Conservation (phyloP, 345 rosid species). For the Populus ilicifolia region DNA sequence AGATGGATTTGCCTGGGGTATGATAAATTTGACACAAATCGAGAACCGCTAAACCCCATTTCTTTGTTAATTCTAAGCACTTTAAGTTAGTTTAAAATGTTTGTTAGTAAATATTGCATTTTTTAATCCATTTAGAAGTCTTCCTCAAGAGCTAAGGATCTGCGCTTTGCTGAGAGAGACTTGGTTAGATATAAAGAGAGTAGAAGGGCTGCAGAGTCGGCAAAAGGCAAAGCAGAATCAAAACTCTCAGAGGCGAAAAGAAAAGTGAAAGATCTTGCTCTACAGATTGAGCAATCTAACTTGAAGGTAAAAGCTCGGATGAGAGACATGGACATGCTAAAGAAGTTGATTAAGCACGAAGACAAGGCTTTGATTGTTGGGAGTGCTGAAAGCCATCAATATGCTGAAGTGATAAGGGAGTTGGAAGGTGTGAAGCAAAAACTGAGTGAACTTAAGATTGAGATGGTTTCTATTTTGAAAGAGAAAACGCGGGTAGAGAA, state of each 20-base stretch:
- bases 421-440: conserved; percentile 59
- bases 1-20: conserved; percentile 50
- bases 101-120: background rate
- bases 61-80: conserved; percentile 1
- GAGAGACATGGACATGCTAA: conserved; percentile 27
- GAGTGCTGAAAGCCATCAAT: conserved; percentile 18
- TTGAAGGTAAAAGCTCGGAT: conserved; percentile 23
- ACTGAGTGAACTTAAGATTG: conserved; percentile 70
- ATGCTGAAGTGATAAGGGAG: conserved; percentile 46
- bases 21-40: background rate
- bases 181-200: conserved; percentile 46
- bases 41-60: background rate
- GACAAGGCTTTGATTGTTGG: conserved; percentile 11
- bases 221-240: conserved; percentile 46
- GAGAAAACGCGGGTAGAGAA: conserved; percentile 57
- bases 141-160: conserved; percentile 54
- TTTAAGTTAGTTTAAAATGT: background rate
- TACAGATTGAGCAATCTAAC: conserved; percentile 43
- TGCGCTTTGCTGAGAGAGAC: conserved; percentile 52
- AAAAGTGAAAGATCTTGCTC: conserved; percentile 44
- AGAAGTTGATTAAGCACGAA: conserved; percentile 19
- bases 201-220: conserved; percentile 43
- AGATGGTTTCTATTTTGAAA: conserved; percentile 48
- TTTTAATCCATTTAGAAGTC: conserved; percentile 28
- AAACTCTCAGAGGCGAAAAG: conserved; percentile 46